These are phyloP conservation scores for Globisporangium viniferum DNA, from an alignment of 352 stramenopile species.

Conservation along the genomic window DNA sequence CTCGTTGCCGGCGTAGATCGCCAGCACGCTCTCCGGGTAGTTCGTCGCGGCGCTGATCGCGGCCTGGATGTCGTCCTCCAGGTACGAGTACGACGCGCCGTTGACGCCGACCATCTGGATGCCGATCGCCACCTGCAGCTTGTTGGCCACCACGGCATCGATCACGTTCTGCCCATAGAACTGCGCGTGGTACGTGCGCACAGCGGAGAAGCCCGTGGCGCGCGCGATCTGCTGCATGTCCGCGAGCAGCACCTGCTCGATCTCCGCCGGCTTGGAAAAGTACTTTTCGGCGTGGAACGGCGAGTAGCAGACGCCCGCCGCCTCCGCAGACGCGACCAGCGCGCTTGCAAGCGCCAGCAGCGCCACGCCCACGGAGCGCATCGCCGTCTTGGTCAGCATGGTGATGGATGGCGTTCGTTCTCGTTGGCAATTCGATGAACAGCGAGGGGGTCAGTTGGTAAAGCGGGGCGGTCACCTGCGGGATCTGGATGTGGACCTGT, in stretches of 20 bases:
- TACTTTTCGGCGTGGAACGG: conserved; percentile 26
- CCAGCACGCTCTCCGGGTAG: conserved; percentile 25
- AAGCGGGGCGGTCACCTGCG: not conserved
- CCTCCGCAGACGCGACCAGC: too few species aligned
- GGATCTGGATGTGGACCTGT: not conserved
- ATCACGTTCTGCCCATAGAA: conserved; percentile 34
- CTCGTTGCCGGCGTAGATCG: conserved; percentile 42
- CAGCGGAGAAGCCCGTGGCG: conserved; percentile 22
- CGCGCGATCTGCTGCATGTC: conserved; percentile 26
- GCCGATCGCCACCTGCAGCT: conserved; percentile 28
- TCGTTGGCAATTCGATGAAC: too few species aligned
- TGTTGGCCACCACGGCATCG: conserved; percentile 24
- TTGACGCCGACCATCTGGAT: conserved; percentile 27
- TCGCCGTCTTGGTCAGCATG: not conserved
- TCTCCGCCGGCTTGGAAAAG: conserved; percentile 1
- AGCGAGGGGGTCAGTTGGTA: too few species aligned
- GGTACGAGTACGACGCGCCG: conserved; percentile 12
- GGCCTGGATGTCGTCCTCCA: conserved; percentile 30
- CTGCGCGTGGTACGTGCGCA: conserved; percentile 38
- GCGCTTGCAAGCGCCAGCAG: not conserved
- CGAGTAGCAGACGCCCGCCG: conserved; percentile 24
- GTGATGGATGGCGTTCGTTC: not conserved
- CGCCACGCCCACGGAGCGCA: not conserved
- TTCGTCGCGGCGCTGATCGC: conserved; percentile 23
- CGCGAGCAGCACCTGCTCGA: conserved; percentile 17